Evolutionary conservation across 768 basidiomycete genomes (phyloP).

Genomic region (Lanmaoa rubissima): DNA sequence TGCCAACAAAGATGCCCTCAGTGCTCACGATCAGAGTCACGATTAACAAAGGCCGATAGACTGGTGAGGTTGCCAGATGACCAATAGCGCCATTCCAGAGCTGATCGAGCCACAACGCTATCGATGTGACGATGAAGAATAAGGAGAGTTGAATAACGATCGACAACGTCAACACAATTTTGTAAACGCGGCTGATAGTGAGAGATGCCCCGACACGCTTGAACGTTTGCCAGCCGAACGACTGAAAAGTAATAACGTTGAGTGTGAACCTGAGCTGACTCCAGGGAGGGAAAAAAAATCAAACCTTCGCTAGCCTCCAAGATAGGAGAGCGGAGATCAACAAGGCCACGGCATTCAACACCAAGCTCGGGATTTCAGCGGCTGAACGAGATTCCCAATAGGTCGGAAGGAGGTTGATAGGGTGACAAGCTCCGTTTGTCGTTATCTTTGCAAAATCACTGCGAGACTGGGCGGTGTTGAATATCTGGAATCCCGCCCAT

Average conservation of each 20-base stretch:
- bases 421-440: slow-evolving; percentile 62
- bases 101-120: slow-evolving; percentile 77
- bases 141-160: slow-evolving; percentile 73
- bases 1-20: neutral
- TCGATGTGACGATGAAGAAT: slow-evolving; percentile 72
- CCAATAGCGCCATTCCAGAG: slow-evolving; percentile 66
- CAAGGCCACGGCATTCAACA: slow-evolving; percentile 59
- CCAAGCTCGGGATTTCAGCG: slow-evolving; percentile 65
- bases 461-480: slow-evolving; percentile 55
- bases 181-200: slow-evolving; percentile 71
- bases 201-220: slow-evolving; percentile 60
- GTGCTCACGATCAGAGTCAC: slow-evolving; percentile 57
- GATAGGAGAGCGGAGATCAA: slow-evolving; percentile 62
- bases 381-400: slow-evolving; percentile 63
- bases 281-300: neutral
- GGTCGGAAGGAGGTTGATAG: slow-evolving; percentile 49
- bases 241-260: slow-evolving; percentile 31
- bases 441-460: slow-evolving; percentile 36
- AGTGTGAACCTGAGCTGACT: no score
- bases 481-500: slow-evolving; percentile 71
- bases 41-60: slow-evolving; percentile 58
- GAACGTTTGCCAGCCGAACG: slow-evolving; percentile 87
- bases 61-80: slow-evolving; percentile 42
- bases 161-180: slow-evolving; percentile 64
- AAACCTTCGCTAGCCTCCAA: slow-evolving; percentile 73